Base-by-base conservation (phyloP, 2,329 filamentous ascomycete genomes). In the Talaromyces atroroseus region DNA sequence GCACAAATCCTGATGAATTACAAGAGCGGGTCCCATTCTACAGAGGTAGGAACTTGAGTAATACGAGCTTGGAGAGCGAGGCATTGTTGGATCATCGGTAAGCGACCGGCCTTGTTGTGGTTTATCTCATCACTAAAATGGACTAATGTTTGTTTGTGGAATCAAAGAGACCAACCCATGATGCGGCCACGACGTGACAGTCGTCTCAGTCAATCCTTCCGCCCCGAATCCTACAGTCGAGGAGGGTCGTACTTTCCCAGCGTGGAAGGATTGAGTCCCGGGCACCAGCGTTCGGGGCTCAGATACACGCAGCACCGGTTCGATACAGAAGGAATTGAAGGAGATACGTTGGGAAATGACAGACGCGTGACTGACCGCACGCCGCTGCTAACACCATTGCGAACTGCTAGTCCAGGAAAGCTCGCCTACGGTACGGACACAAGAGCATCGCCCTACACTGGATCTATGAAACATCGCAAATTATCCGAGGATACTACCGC, bases 61-160 rank as follows among this genome's bases (percentile, higher is more conserved):
- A 82, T 64, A 91, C 89, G 0, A 97, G 92, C 71, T 77, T 97
- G 61, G 92, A 96, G 63, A 96, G 91, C 70, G 87, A 95, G 68
- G 86, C 84, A 7, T 76, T 97, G 63, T 77, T 97, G 18, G 92
- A 97, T 72, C 92, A 97, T 72, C 83, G 90, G 85, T 88, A 74
- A 60, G 75, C 14, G 18, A 11, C 18, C 61, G 49, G 47, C 49
- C 55, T 21, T 20, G 23, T 40, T 21, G 11, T 5, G 18, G 20
- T 21, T 12, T 44, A n/a, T 2, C 38, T 21, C 11, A 10, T 44
- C 8, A 44, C 20, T 21, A 12, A 44, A 11, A 21, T 44, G 14
- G 21, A 21, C 40, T 44, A n/a, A 44, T 21, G 7, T 11, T 44
- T 6, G 1, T 49, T 32, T 8, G 26, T 10, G 21, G 40, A 42